Evolutionary conservation across 2,329 filamentous ascomycete species (phyloP).

Genomic region (Aspergillus candidus): DNA sequence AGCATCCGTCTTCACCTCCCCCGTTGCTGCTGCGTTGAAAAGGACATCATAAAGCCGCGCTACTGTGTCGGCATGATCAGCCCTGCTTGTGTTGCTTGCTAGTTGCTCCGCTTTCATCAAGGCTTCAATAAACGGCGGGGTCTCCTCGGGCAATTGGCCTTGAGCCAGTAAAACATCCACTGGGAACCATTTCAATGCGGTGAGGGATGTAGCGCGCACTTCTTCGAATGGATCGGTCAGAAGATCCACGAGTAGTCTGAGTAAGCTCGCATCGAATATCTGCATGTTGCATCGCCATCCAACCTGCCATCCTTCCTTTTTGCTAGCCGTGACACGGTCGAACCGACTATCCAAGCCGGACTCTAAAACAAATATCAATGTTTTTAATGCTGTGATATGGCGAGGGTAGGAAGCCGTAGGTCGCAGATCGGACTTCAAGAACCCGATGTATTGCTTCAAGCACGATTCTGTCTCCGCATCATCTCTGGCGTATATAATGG

Average conservation of each 20-base stretch:
- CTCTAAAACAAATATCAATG: constrained; percentile 60
- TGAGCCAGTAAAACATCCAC: constrained; percentile 19
- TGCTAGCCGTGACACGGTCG: constrained; percentile 34
- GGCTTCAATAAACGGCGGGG: constrained; percentile 26
- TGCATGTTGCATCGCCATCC: constrained; percentile 47
- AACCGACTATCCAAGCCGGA: constrained; percentile 58
- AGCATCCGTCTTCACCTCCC: constrained; percentile 14
- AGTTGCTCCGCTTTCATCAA: constrained; percentile 31
- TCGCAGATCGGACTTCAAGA: constrained; percentile 66
- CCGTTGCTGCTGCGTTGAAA: constrained; percentile 50
- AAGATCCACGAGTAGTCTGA: constrained; percentile 65
- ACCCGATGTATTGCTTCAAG: constrained; percentile 66
- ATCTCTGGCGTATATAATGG: constrained; percentile 36
- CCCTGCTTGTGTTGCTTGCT: constrained; percentile 61
- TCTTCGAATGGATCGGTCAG: constrained; percentile 90
- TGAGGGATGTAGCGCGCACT: constrained; percentile 56
- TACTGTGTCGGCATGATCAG: constrained; percentile 87
- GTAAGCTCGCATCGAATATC: constrained; percentile 35
- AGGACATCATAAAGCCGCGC: constrained; percentile 69
- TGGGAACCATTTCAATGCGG: constrained; percentile 40
- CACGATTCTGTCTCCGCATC: constrained; percentile 53
- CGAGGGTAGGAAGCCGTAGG: constrained; percentile 84
- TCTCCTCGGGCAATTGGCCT: constrained; percentile 16
- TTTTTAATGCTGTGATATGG: constrained; percentile 73
- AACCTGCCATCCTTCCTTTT: constrained; percentile 44